These are phyloP conservation scores for Ambrosiella cleistominuta DNA, from an alignment of 2,329 filamentous ascomycete genomes.

Conservation along the genomic window DNA sequence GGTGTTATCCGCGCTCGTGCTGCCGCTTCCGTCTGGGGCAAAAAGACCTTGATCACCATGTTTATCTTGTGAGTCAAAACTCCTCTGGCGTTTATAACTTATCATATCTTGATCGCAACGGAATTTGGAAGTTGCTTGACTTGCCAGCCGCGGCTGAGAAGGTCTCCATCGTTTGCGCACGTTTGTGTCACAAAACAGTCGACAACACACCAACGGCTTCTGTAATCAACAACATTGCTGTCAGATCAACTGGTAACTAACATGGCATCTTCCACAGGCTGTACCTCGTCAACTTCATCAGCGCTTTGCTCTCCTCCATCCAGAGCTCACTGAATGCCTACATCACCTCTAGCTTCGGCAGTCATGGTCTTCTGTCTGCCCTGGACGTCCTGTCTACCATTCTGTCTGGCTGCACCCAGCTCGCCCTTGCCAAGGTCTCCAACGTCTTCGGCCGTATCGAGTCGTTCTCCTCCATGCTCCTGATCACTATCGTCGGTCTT, in stretches of 20 bases:
- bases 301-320: conserved; percentile 21
- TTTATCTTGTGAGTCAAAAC: conserved; percentile 22
- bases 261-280: conserved; percentile 18
- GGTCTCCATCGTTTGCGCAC: background rate
- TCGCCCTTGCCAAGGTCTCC: conserved; percentile 30
- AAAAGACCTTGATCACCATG: conserved; percentile 22
- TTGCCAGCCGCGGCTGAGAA: background rate
- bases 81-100: background rate
- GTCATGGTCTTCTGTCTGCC: conserved; percentile 49
- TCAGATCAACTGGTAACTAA: background rate
- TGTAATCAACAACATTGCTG: background rate
- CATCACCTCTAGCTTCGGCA: conserved; percentile 46
- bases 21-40: conserved; percentile 24
- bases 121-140: background rate
- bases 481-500: conserved; percentile 33
- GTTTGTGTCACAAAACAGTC: too few relatives aligned
- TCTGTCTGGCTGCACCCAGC: conserved; percentile 23
- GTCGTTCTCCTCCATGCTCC: conserved; percentile 26
- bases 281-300: conserved; percentile 24
- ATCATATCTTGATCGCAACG: background rate
- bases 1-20: conserved; percentile 25
- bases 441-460: conserved; percentile 32
- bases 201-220: too few relatives aligned
- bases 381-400: conserved; percentile 41
- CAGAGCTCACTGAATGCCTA: conserved; percentile 39